These are phyloP conservation scores for Yamadazyma sp. DNA, from an alignment of 805 yeast species.

Conservation along the genomic window DNA sequence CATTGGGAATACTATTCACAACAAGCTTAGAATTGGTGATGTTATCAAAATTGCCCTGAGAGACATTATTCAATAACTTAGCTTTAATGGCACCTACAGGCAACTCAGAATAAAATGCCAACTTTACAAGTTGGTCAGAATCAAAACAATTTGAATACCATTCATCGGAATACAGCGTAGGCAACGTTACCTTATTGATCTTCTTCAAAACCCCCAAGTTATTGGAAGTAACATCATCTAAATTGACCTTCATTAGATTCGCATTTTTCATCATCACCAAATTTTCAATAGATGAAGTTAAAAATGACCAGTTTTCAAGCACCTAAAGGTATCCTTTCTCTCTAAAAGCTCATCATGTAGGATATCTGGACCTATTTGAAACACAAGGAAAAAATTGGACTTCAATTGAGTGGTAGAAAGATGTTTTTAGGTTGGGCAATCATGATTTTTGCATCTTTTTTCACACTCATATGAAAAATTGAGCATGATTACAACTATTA, in stretches of 20 bases:
- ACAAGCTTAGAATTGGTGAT: slow-evolving; percentile 23
- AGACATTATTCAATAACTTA: slow-evolving; percentile 42
- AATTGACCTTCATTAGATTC: slow-evolving; percentile 9
- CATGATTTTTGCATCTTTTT: no score
- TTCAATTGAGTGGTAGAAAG: no score
- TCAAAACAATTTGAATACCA: slow-evolving; percentile 51
- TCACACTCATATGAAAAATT: not conserved
- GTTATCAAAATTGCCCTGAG: slow-evolving; percentile 23
- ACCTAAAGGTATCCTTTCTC: no score
- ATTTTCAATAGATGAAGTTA: no score
- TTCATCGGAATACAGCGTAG: slow-evolving; percentile 46
- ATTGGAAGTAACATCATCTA: slow-evolving; percentile 59
- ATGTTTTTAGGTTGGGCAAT: no score
- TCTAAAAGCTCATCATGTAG: no score
- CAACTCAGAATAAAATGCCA: slow-evolving; percentile 68
- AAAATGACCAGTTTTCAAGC: no score
- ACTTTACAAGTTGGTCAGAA: slow-evolving; percentile 49
- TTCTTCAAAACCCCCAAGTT: slow-evolving; percentile 58
- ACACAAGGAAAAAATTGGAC: no score
- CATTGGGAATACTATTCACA: slow-evolving; percentile 39
- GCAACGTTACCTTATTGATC: slow-evolving; percentile 53
- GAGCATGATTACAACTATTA: slow-evolving; percentile 26
- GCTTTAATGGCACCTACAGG: slow-evolving; percentile 80
- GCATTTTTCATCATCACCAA: no score
- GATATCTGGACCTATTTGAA: no score